Evolutionary conservation across 768 basidiomycete species (phyloP).

Genomic region (Xerocomellus chrysenteron): DNA sequence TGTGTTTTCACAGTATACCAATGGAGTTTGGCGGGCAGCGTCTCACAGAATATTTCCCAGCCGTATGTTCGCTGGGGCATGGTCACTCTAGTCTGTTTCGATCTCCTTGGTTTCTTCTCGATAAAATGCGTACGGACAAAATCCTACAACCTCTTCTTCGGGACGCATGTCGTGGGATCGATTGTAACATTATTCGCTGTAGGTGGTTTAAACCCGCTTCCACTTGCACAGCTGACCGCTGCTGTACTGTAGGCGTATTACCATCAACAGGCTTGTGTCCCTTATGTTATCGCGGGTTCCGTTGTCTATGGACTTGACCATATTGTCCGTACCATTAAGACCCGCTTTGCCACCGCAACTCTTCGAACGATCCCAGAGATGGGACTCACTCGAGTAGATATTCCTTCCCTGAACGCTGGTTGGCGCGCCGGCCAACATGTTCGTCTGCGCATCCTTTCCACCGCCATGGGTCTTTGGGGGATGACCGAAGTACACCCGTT

Average conservation of each 20-base stretch:
- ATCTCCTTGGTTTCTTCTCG: constrained; percentile 64
- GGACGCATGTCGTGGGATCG: constrained; percentile 58
- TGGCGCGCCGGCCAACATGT: constrained; percentile 90
- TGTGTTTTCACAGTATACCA: constrained; percentile 48
- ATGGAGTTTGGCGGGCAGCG: constrained; percentile 46
- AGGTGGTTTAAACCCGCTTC: constrained; percentile 18
- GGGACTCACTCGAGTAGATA: constrained; percentile 59
- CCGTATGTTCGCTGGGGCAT: constrained; percentile 50
- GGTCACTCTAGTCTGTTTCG: constrained; percentile 48
- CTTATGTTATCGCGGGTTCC: constrained; percentile 53
- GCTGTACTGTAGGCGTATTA: constrained; percentile 36
- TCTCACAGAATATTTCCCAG: constrained; percentile 34
- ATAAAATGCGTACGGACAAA: constrained; percentile 50
- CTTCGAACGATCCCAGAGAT: constrained; percentile 62
- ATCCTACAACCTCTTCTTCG: constrained; percentile 65
- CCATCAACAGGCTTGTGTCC: constrained; percentile 52
- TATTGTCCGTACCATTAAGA: constrained; percentile 58
- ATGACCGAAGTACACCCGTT: constrained; percentile 76
- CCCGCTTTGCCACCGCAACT: constrained; percentile 56
- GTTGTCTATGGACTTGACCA: constrained; percentile 59
- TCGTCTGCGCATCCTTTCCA: constrained; percentile 61
- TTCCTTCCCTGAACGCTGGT: constrained; percentile 61
- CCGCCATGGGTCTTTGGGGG: constrained; percentile 51
- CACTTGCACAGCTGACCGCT: constrained; percentile 2
- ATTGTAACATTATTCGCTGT: constrained; percentile 57